Evolutionary conservation across 1,139 yeast species (phyloP).

Genomic region (Candida anutae): DNA sequence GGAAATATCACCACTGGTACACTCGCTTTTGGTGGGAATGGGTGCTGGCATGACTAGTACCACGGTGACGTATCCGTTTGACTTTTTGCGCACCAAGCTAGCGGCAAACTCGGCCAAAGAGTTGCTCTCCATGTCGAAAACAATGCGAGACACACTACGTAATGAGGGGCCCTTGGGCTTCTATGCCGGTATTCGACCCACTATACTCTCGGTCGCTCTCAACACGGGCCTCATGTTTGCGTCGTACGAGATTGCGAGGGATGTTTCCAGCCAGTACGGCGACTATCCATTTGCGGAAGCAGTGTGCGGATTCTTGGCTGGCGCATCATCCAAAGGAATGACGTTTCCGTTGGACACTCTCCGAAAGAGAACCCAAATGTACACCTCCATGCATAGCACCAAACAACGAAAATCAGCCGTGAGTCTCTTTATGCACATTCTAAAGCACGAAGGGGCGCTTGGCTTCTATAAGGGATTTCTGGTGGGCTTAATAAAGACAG

Average conservation of each 20-base stretch:
- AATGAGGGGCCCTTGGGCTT: slow-evolving; percentile 51
- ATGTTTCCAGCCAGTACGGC: slow-evolving; percentile 16
- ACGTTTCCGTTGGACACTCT: slow-evolving; percentile 85
- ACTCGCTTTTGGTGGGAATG: slow-evolving; percentile 62
- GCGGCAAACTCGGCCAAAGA: slow-evolving; percentile 47
- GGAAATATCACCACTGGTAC: slow-evolving; percentile 30
- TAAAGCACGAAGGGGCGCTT: slow-evolving; percentile 47
- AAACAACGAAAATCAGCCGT: slow-evolving; percentile 10
- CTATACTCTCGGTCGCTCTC: slow-evolving; percentile 55
- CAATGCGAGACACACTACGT: slow-evolving; percentile 33
- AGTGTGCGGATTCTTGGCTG: slow-evolving; percentile 70
- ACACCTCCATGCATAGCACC: slow-evolving; percentile 18
- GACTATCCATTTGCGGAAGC: slow-evolving; percentile 48
- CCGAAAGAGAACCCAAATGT: slow-evolving; percentile 71
- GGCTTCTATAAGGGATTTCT: slow-evolving; percentile 73
- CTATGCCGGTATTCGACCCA: slow-evolving; percentile 57
- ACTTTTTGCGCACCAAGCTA: slow-evolving; percentile 72
- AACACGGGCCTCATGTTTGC: slow-evolving; percentile 66
- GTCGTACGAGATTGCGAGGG: slow-evolving; percentile 47
- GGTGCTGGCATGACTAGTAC: slow-evolving; percentile 75
- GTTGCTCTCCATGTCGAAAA: slow-evolving; percentile 39
- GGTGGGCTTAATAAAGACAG: slow-evolving; percentile 64
- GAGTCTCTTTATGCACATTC: slow-evolving; percentile 27
- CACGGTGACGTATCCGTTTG: slow-evolving; percentile 75
- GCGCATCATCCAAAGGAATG: slow-evolving; percentile 59